Base-by-base conservation (phyloP, 192 early-diverging fungal species). In the Linnemannia elongata region DNA sequence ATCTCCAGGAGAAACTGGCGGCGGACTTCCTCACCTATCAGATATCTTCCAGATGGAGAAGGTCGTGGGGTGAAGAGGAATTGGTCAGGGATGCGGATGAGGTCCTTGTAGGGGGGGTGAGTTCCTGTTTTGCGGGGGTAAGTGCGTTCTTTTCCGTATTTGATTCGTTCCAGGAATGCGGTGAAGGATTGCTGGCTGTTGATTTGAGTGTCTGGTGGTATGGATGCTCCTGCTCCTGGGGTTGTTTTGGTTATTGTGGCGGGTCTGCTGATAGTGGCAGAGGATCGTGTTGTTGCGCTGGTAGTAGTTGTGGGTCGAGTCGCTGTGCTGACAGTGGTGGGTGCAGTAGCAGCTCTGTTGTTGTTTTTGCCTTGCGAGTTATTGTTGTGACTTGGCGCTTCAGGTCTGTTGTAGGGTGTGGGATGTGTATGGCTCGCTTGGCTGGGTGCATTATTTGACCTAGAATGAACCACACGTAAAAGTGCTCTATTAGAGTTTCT, bases 61-160 rank as follows among this genome's bases (percentile, higher is more conserved):
- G 42, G 7, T 0, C 6, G 17, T 15, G 35, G 35, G 1, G 22
- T 39, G 18, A 69, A 72, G 71, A 72, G 22, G 42, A 72, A 72
- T 42, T 36, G 39, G 24, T 36, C 71, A 36, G 71, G 71, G n/a
- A 72, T n/a, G 71, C 35, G 71, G 71, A 42, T n/a, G 71, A 72
- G 42, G n/a, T 57, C n/a, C 7, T 9, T 5, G 55, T 57, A 27
- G 6, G n/a, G 0, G 20, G 4, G 6, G 22, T 17, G 6, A 24
- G 5, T 5, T 9, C 1, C 6, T 27, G 0, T 4, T 6, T 17
- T 24, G n/a, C 9, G 55, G n/a, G 55, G 27, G 55, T 27, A 27
- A 6, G 9, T 10, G 55, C 24, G 55, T 18, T 57, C 55, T 57
- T 57, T n/a, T n/a, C 55, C 55, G 6, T 24, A 10, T 10, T 27